Conservation (phyloP, 176 grass and related monocot species). For the Zea mays region Zm-B73-REFERENCE-NAM-5.0 NC_050097.1:2326501-2327000, state of each 20-base stretch:
- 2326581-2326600: not conserved
- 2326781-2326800: constrained; percentile 58
- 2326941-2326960: constrained; percentile 3
- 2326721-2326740: not conserved
- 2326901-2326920: not conserved
- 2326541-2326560: constrained; percentile 34
- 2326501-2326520: constrained; percentile 59
- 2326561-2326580: constrained; percentile 35
- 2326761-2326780: constrained; percentile 78
- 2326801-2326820: constrained; percentile 56
- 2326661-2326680: not conserved
- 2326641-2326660: not conserved
- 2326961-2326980: constrained; percentile 23
- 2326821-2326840: constrained; percentile 67
- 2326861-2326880: constrained; percentile 91
- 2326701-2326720: not conserved
- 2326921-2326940: constrained; percentile 8
- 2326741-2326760: constrained; percentile 36
- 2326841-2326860: constrained; percentile 72
- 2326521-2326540: constrained; percentile 45
- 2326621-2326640: not conserved
- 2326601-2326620: not conserved
- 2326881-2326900: not conserved
- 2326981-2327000: constrained; percentile 54
- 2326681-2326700: not conserved